These are phyloP conservation scores for Podila epicladia DNA, from an alignment of 192 early-diverging fungal species.

Conservation along the genomic window DNA sequence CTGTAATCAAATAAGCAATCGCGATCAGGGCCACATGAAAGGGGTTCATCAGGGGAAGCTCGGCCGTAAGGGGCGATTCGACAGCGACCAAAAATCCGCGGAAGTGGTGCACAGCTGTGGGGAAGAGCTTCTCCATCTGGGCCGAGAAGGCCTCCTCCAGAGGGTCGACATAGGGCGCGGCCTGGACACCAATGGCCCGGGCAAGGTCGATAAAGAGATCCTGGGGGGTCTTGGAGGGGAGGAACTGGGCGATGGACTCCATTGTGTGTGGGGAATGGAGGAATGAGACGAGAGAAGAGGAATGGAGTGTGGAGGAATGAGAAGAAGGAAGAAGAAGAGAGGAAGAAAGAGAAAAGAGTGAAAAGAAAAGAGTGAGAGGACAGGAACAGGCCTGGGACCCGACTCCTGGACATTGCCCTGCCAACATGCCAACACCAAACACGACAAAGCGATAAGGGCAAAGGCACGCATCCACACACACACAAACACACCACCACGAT, in stretches of 20 bases:
- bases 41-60: conserved; percentile 73
- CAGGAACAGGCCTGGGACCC: no score
- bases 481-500: no score
- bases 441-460: no score
- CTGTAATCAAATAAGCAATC: conserved; percentile 55
- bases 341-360: not conserved
- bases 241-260: conserved; percentile 31
- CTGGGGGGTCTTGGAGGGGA: conserved; percentile 34
- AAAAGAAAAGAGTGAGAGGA: not conserved
- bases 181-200: conserved; percentile 30
- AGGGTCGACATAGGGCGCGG: conserved; percentile 48
- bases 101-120: conserved; percentile 27
- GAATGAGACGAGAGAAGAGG: conserved; percentile 12
- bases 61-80: conserved; percentile 38
- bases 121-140: conserved; percentile 39
- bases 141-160: conserved; percentile 25
- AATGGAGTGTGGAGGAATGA: not conserved
- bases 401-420: no score
- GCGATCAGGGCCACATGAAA: conserved; percentile 65
- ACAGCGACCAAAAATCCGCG: conserved; percentile 32
- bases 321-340: conserved; percentile 1
- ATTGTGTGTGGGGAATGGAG: conserved; percentile 17
- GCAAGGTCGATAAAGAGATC: conserved; percentile 48
- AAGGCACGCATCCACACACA: no score
- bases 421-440: no score